Evolutionary conservation across 2,329 filamentous ascomycete genomes (phyloP), one percentile per base, ranked within the genome.

Genomic region (Geosmithia morbida): DNA sequence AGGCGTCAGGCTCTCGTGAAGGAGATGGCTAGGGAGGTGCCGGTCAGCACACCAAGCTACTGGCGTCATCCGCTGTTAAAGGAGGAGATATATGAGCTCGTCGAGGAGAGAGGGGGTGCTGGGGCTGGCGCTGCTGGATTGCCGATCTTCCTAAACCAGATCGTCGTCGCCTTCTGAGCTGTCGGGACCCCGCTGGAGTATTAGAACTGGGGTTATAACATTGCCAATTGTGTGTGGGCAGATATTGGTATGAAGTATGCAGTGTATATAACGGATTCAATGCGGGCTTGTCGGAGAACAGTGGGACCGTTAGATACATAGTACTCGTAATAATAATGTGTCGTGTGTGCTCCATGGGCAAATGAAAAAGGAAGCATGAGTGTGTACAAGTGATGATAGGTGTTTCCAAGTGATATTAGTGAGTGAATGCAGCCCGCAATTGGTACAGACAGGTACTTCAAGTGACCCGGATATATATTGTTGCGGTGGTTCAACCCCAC

Each of bases 201-300:
- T 47, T 70, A 65, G 60, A 50, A 62, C 19, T 76, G 71, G 71
- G 61, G 66, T 0, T 55, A 70, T 46, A 60, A 57, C 16, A 59
- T 69, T 17, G 56, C 74, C 48, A 66, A 71, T 42, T 70, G 69
- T 10, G 66, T 74, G 13, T 75, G 70, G 67, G 59, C 63, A 45
- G 65, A 70, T 41, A 67, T 74, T 59, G 72, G 72, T 8, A 74
- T 76, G 67, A 57, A 69, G 33, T 68, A 73, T 51, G 71, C 71
- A 2, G 62, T 64, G 48, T 57, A 61, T 17, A 59, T 74, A 50
- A 66, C 67, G 39, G 67, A 70, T 41, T 54, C 61, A 7, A 68
- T 70, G 66, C 51, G 46, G n/a, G 51, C 50, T 13, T 52, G 59
- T 41, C 50, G 33, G 33, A 37, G 33, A 37, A 13, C 14, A 37